phyloP scores from a whole-genome alignment of 2,329 filamentous ascomycete genomes.

The Leptographium radiaticola region DNA sequence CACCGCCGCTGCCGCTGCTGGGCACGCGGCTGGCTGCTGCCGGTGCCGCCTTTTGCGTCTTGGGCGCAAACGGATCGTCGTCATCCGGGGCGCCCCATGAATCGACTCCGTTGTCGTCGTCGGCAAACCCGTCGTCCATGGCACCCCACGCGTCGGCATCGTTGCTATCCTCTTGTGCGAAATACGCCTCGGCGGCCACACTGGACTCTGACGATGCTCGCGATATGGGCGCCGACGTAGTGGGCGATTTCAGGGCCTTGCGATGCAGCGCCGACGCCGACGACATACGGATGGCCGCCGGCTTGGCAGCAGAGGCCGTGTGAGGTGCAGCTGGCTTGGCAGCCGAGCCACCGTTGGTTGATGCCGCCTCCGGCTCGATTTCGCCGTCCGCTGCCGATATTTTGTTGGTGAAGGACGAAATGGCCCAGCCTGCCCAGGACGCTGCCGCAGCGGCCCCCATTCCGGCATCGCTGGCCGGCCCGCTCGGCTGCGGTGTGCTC shows the following conservation, averaged over 20 bases:
- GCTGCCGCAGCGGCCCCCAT: constrained; percentile 23
- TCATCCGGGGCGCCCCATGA: constrained; percentile 16
- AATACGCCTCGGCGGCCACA: constrained; percentile 28
- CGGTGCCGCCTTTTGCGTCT: constrained; percentile 22
- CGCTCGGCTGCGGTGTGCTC: constrained; percentile 55
- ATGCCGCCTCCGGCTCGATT: constrained; percentile 44
- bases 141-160: constrained; percentile 66
- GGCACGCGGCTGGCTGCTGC: constrained; percentile 12
- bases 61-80: constrained; percentile 15
- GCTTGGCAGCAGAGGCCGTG: constrained; percentile 16
- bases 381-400: constrained; percentile 72
- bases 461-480: constrained; percentile 28
- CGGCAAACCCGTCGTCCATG: constrained; percentile 40
- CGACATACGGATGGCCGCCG: constrained; percentile 22
- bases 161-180: constrained; percentile 42
- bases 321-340: background rate
- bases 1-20: constrained; percentile 14
- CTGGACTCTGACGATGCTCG: constrained; percentile 33
- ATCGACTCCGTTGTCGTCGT: constrained; percentile 14
- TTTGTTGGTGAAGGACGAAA: constrained; percentile 97
- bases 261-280: constrained; percentile 48
- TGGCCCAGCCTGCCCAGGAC: constrained; percentile 91
- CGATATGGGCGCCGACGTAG: constrained; percentile 27
- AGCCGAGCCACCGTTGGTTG: constrained; percentile 29
- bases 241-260: constrained; percentile 43